These are phyloP conservation scores for Kuraishia hungarica DNA, from an alignment of 805 yeast genomes.

Conservation along the genomic window DNA sequence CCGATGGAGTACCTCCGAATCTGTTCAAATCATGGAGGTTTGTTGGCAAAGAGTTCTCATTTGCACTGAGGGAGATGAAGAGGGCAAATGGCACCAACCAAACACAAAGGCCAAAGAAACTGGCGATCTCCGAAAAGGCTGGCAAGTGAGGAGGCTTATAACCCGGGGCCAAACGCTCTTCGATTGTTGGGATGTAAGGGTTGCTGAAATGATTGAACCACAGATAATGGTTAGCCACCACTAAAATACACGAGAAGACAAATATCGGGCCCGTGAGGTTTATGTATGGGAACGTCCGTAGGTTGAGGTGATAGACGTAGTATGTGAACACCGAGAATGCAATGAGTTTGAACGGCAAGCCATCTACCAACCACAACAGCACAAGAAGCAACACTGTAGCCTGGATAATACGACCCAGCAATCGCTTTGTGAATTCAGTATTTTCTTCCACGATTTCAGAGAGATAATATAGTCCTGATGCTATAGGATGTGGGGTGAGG, in stretches of 20 bases:
- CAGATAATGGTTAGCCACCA: constrained; percentile 70
- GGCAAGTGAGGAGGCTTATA: constrained; percentile 65
- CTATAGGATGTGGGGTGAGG: constrained; percentile 33
- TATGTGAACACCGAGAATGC: constrained; percentile 65
- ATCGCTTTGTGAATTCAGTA: constrained; percentile 71
- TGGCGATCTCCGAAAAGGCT: constrained; percentile 82
- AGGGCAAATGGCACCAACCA: constrained; percentile 94
- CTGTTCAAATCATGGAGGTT: constrained; percentile 14
- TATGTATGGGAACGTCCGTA: constrained; percentile 78
- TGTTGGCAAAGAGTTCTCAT: constrained; percentile 77
- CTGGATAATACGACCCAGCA: constrained; percentile 57
- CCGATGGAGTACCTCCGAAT: constrained; percentile 16
- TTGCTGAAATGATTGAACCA: constrained; percentile 86
- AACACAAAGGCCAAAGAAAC: constrained; percentile 86
- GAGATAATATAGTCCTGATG: constrained; percentile 85
- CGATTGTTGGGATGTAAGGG: constrained; percentile 64
- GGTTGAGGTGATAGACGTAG: constrained; percentile 65
- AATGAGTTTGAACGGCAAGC: constrained; percentile 66
- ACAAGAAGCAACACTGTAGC: constrained; percentile 45
- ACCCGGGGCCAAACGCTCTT: constrained; percentile 45
- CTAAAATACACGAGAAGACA: constrained; percentile 61
- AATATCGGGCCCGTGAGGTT: constrained; percentile 65
- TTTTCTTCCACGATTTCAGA: constrained; percentile 94
- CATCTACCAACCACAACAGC: constrained; percentile 62
- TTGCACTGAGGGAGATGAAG: constrained; percentile 86